Conservation (phyloP, 257 asterid genomes). For the Gentiana macrophylla region DNA sequence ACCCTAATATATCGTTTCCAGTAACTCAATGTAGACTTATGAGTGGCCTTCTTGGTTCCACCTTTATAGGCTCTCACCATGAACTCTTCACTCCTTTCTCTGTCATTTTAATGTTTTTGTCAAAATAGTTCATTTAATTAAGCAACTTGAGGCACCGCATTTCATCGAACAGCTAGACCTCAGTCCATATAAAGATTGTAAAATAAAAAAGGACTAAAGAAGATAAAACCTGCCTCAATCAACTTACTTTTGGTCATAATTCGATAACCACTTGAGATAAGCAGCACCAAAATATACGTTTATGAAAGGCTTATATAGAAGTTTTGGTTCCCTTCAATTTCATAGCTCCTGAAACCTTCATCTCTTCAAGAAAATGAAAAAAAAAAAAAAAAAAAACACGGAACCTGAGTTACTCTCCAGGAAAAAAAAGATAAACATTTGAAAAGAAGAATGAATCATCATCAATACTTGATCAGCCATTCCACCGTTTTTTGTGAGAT, state of each 20-base stretch:
- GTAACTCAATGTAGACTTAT: constrained; percentile 67
- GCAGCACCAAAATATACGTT: constrained; percentile 90
- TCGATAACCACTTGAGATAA: constrained; percentile 78
- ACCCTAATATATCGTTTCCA: constrained; percentile 79
- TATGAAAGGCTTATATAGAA: constrained; percentile 60
- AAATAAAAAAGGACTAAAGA: neutral
- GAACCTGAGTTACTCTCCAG: constrained; percentile 10
- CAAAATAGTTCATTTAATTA: neutral
- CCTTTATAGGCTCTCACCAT: constrained; percentile 91
- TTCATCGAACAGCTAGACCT: too few species aligned
- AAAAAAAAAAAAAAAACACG: constrained; percentile 8
- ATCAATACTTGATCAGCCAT: constrained; percentile 59
- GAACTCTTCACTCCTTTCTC: constrained; percentile 93
- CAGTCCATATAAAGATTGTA: neutral
- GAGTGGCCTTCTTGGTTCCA: constrained; percentile 71
- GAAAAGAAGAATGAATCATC: neutral
- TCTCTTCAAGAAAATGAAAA: constrained; percentile 40
- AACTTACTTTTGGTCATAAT: constrained; percentile 54
- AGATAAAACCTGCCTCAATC: constrained; percentile 1
- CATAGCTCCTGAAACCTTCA: constrained; percentile 49
- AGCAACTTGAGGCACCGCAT: too few species aligned
- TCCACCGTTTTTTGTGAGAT: constrained; percentile 63
- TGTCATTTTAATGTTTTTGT: constrained; percentile 16
- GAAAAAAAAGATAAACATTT: constrained; percentile 1
- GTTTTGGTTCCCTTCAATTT: constrained; percentile 32